Percentiles rank a stretch among this genome's conserved stretches.
Evolutionary conservation across 2,329 filamentous ascomycete genomes (phyloP).

Genomic region (Aspergillus neoniger): DNA sequence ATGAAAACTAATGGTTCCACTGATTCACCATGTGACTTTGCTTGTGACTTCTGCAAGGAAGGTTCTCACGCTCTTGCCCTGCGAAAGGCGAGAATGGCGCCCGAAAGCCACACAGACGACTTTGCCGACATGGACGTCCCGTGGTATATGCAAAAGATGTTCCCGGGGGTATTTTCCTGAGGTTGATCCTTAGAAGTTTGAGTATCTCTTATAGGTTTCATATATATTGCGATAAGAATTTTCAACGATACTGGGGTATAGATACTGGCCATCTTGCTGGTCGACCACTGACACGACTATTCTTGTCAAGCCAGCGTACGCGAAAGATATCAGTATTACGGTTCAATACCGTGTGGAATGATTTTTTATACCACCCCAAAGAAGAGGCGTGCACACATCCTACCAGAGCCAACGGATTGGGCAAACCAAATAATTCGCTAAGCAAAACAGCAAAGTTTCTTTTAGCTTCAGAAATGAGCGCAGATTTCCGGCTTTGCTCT

Average conservation of each 20-base stretch:
- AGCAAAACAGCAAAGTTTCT: neutral
- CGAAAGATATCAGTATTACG: neutral
- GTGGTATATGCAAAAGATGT: conserved; percentile 21
- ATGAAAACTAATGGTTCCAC: conserved; percentile 5
- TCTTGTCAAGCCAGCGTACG: neutral
- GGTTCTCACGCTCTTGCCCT: conserved; percentile 56
- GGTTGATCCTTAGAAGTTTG: neutral
- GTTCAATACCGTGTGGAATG: neutral
- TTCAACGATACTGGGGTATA: neutral
- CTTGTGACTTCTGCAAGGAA: conserved; percentile 79
- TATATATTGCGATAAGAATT: neutral
- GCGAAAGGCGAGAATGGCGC: conserved; percentile 51
- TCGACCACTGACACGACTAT: neutral
- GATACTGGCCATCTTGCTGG: neutral
- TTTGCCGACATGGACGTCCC: conserved; percentile 14
- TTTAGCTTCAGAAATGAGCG: neutral
- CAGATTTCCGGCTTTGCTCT: conserved; percentile 6
- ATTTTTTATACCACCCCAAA: neutral
- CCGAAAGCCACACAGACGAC: conserved; percentile 18
- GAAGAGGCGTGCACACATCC: neutral
- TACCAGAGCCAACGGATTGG: neutral
- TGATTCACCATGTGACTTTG: conserved; percentile 65
- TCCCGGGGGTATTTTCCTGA: conserved; percentile 11
- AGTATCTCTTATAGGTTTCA: neutral
- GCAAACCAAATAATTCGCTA: neutral